Percentiles rank a stretch among this genome's conserved stretches.
Evolutionary conservation across 139 green algal genomes (phyloP).

Genomic region (Nannochloris sp.): DNA sequence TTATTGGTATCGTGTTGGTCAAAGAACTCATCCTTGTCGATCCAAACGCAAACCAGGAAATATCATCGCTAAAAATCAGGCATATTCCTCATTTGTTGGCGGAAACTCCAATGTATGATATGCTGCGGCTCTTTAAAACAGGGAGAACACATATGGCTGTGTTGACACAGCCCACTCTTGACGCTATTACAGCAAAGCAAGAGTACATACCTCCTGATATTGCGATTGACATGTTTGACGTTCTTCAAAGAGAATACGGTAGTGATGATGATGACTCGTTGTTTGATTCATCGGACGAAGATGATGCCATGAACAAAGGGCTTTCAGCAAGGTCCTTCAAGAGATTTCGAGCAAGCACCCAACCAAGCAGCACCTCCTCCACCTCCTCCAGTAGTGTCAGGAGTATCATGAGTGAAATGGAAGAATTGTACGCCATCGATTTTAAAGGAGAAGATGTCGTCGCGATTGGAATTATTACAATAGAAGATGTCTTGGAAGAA

Average conservation of each 20-base stretch:
- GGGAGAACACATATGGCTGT: slow-evolving; percentile 82
- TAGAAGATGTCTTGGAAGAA: slow-evolving; percentile 55
- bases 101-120: slow-evolving; percentile 72
- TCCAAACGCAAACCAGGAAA: slow-evolving; percentile 1
- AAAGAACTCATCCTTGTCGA: slow-evolving; percentile 72
- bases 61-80: slow-evolving; percentile 27
- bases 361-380: not conserved
- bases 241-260: slow-evolving; percentile 1
- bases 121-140: slow-evolving; percentile 85
- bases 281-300: too few relatives aligned
- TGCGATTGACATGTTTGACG: not conserved
- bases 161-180: slow-evolving; percentile 41
- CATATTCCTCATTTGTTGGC: slow-evolving; percentile 31
- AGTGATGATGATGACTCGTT: too few relatives aligned
- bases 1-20: slow-evolving; percentile 70
- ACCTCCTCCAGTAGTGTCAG: not conserved
- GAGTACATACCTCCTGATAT: not conserved
- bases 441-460: slow-evolving; percentile 19
- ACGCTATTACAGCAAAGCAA: not conserved
- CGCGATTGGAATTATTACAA: slow-evolving; percentile 51
- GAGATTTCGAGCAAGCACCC: too few relatives aligned
- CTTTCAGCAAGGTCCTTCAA: not conserved
- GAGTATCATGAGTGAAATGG: not conserved
- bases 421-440: slow-evolving; percentile 1
- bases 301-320: not conserved